Evolutionary conservation across 371 early-diverging fungal genomes (phyloP).

Genomic region (Nematocida sp.): DNA sequence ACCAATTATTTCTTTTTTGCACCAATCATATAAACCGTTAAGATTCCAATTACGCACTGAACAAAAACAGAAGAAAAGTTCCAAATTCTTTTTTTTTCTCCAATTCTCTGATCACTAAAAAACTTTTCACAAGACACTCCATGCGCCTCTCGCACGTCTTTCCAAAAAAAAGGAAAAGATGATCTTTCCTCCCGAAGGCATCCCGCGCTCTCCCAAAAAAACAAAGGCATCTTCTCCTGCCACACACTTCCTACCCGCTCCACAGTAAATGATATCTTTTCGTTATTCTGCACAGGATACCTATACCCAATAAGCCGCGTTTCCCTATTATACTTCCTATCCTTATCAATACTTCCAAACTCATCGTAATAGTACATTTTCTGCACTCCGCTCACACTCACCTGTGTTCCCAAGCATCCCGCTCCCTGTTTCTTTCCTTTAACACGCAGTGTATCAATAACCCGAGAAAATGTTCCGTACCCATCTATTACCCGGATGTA

Average conservation of each 20-base stretch:
- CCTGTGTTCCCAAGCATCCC: not conserved
- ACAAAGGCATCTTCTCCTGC: not conserved
- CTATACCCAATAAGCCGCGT: conserved; percentile 18
- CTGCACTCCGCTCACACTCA: not conserved
- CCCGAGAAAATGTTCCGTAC: not conserved
- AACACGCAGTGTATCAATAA: conserved; percentile 3
- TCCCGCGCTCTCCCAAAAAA: too few relatives aligned
- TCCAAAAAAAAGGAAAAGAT: too few relatives aligned
- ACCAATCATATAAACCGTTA: too few relatives aligned
- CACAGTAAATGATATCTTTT: conserved; percentile 27
- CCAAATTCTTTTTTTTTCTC: too few relatives aligned
- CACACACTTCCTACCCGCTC: too few relatives aligned
- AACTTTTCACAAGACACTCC: too few relatives aligned
- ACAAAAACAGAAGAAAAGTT: too few relatives aligned
- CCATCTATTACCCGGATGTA: conserved; percentile 8
- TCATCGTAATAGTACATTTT: conserved; percentile 31
- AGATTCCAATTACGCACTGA: too few relatives aligned
- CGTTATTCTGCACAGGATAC: conserved; percentile 18
- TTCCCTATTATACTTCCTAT: not conserved
- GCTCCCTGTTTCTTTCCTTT: not conserved
- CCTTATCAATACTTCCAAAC: conserved; percentile 25
- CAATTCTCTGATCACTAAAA: too few relatives aligned
- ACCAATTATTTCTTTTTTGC: too few relatives aligned
- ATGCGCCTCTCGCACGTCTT: too few relatives aligned
- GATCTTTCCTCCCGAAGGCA: too few relatives aligned